phyloP scores from a whole-genome alignment of 768 basidiomycete genomes.

The Lactifluus subvellereus region DNA sequence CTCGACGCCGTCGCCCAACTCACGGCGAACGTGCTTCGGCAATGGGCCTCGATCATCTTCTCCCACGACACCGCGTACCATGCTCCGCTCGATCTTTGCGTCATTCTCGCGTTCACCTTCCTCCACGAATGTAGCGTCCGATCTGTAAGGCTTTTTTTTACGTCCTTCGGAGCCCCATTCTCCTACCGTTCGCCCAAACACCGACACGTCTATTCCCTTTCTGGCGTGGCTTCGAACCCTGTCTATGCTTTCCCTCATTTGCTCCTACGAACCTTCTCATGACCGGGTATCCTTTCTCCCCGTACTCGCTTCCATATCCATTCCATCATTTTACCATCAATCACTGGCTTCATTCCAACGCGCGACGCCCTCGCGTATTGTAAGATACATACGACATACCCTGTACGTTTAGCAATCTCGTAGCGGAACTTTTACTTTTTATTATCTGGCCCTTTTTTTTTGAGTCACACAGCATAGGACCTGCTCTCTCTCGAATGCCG shows the following conservation, averaged over 20 bases:
- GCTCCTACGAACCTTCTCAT: constrained; percentile 2
- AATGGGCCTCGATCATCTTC: not conserved
- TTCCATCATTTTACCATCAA: constrained; percentile 11
- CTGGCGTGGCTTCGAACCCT: not conserved
- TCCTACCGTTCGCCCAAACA: not conserved
- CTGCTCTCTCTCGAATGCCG: not conserved
- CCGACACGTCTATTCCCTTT: constrained; percentile 1
- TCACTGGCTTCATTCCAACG: constrained; percentile 6
- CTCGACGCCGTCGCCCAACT: not conserved
- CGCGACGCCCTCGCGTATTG: constrained; percentile 5
- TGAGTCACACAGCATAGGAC: not conserved
- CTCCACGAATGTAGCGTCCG: constrained; percentile 4
- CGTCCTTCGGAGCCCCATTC: not conserved
- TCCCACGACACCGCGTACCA: constrained; percentile 6
- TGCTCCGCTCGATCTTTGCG: constrained; percentile 18
- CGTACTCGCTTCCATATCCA: constrained; percentile 12
- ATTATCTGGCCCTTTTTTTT: constrained; percentile 1
- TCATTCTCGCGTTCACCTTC: constrained; percentile 17
- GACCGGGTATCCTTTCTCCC: not conserved
- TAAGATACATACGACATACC: constrained; percentile 13
- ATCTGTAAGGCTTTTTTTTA: not conserved
- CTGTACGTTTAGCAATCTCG: constrained; percentile 13
- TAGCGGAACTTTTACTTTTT: not conserved
- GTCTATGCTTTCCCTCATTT: not conserved
- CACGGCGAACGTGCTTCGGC: not conserved